phyloP scores from a whole-genome alignment of 176 grass and related monocot genomes.

The Ensete glaucum region DNA sequence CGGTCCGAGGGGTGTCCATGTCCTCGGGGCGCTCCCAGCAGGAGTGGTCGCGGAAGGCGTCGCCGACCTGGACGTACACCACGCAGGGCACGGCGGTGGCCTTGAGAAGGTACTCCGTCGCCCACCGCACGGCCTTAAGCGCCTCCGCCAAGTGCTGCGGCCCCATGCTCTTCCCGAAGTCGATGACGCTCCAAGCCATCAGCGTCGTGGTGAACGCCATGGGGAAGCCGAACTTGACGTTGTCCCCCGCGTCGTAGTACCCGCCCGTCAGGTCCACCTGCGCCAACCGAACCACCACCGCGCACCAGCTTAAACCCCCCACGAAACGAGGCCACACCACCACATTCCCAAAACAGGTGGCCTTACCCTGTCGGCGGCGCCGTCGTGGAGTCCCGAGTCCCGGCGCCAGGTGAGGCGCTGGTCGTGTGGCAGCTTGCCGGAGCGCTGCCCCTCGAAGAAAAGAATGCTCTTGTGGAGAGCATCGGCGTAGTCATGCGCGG shows the following conservation, averaged over 20 bases:
- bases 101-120: slow-evolving; percentile 85
- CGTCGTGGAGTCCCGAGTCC: slow-evolving; percentile 67
- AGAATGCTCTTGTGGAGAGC: slow-evolving; percentile 86
- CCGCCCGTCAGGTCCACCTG: slow-evolving; percentile 83
- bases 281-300: neutral
- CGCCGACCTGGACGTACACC: slow-evolving; percentile 82
- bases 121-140: slow-evolving; percentile 43
- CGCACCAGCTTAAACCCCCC: neutral
- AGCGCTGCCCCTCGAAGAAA: slow-evolving; percentile 89
- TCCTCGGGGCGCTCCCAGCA: slow-evolving; percentile 95
- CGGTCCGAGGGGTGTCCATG: slow-evolving; percentile 86
- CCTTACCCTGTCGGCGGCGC: slow-evolving; percentile 53
- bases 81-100: slow-evolving; percentile 36
- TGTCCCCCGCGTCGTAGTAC: slow-evolving; percentile 93
- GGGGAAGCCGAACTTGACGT: slow-evolving; percentile 94
- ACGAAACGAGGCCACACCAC: neutral
- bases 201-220: slow-evolving; percentile 92
- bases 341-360: neutral
- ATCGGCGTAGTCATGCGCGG: slow-evolving; percentile 58
- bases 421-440: slow-evolving; percentile 41
- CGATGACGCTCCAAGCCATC: slow-evolving; percentile 83
- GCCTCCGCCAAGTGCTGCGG: slow-evolving; percentile 46
- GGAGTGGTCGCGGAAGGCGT: slow-evolving; percentile 61
- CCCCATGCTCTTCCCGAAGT: slow-evolving; percentile 59
- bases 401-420: slow-evolving; percentile 71